These are phyloP conservation scores for Pyrenophora tritici-repentis DNA, from an alignment of 2,329 filamentous ascomycete genomes.

Conservation along the genomic window DNA sequence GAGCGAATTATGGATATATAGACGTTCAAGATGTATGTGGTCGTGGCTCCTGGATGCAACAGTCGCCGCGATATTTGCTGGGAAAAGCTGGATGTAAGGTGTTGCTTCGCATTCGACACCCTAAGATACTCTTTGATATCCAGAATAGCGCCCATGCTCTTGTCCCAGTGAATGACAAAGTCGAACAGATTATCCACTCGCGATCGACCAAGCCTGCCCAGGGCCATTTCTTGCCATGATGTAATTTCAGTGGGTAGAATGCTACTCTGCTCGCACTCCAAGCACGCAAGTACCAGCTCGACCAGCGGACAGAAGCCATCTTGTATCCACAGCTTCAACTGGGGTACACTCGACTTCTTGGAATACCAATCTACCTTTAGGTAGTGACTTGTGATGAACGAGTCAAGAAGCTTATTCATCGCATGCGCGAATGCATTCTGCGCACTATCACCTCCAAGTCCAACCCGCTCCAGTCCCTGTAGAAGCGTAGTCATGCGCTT, in stretches of 20 bases:
- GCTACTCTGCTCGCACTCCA: constrained; percentile 36
- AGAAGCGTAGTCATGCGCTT: constrained; percentile 62
- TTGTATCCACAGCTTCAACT: constrained; percentile 70
- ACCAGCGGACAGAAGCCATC: constrained; percentile 68
- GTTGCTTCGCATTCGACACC: constrained; percentile 68
- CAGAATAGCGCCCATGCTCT: constrained; percentile 71
- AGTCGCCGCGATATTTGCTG: constrained; percentile 67
- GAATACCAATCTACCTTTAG: constrained; percentile 63
- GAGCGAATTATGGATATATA: constrained; percentile 81
- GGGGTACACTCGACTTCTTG: constrained; percentile 61
- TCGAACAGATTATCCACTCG: constrained; percentile 77
- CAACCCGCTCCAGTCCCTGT: constrained; percentile 65
- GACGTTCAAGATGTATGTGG: constrained; percentile 73
- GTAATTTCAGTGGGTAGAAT: constrained; percentile 56
- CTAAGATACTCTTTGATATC: constrained; percentile 74
- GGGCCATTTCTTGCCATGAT: constrained; percentile 72
- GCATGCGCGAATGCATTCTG: constrained; percentile 74
- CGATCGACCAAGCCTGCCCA: constrained; percentile 69
- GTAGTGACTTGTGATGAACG: constrained; percentile 66
- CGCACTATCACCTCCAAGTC: constrained; percentile 70
- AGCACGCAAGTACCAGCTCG: constrained; percentile 61
- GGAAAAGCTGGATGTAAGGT: constrained; percentile 73
- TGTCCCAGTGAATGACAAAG: constrained; percentile 76
- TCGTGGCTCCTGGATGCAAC: constrained; percentile 76
- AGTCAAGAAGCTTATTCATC: constrained; percentile 68